These are phyloP conservation scores for Quercus engelmannii DNA, from an alignment of 306 rosid species.

Conservation along the genomic window DNA sequence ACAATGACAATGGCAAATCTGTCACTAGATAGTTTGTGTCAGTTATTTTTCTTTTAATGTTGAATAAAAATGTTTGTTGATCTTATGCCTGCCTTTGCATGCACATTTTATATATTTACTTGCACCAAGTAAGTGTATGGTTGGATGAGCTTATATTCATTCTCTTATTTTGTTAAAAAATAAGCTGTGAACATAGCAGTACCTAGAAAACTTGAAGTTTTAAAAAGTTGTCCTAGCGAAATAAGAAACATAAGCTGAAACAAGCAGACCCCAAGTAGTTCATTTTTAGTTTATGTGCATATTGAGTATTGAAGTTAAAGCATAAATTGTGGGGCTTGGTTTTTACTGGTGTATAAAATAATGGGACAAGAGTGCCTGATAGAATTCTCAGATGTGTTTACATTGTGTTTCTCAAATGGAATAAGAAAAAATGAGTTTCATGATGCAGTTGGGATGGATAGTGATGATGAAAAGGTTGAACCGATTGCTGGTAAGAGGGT, in stretches of 20 bases:
- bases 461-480: constrained; percentile 52
- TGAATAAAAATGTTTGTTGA: background rate
- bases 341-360: background rate
- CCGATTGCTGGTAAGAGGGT: constrained; percentile 34
- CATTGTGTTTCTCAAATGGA: background rate
- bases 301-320: background rate
- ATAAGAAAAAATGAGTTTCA: constrained; percentile 17
- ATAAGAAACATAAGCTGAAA: too few relatives aligned
- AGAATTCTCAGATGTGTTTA: background rate
- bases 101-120: background rate
- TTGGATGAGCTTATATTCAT: too few relatives aligned
- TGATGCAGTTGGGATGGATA: constrained; percentile 53
- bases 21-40: background rate
- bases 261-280: too few relatives aligned
- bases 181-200: too few relatives aligned
- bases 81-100: background rate
- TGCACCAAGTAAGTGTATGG: background rate
- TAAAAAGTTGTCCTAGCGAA: too few relatives aligned
- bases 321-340: background rate
- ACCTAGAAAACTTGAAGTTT: too few relatives aligned
- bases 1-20: constrained; percentile 46
- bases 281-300: too few relatives aligned
- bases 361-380: background rate
- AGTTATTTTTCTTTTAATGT: background rate
- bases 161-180: too few relatives aligned